Evolutionary conservation across 441 rosid genomes (phyloP), one percentile per base, ranked within the genome.

Genomic region (Monsonia emarginata): DNA sequence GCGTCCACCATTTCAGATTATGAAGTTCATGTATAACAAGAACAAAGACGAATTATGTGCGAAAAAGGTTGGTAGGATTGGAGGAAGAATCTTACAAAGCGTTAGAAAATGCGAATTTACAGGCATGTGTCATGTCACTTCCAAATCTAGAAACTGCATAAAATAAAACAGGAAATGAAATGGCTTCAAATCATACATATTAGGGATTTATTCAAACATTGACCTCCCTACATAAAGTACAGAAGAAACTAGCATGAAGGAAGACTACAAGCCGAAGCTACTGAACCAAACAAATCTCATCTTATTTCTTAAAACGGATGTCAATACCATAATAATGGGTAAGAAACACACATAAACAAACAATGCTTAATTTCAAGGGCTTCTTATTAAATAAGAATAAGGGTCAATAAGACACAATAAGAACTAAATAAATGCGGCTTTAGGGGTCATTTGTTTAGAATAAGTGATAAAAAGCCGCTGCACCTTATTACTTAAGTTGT

Each of bases 51-150:
- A 67, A 6, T 26, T 24, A 38, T 14, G 32, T 5, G 11, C 13
- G 10, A 19, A 19, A 11, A 2, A 3, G 61, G 57, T 24, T 13
- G 14, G 32, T 31, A n/a, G 2, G 46, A 2, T 10, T 1, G 34
- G n/a, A 4, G 11, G 13, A 46, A 18, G 42, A 18, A 18, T 76
- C 88, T 78, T 78, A 81, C 85, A 74, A 75, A 68, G 68, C 63
- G 73, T 74, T 61, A 64, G 68, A 58, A 70, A 73, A 48, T 64
- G 73, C 8, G 66, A 82, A 74, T 42, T 63, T 72, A 79, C 80
- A 68, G 76, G 78, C 73, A 66, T 57, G 74, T 34, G 56, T 68
- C 86, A 84, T 80, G 78, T 72, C 75, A 77, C 71, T 66, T 21
- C 50, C 58, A 68, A 70, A 50, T 32, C 64, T 40, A 65, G 30